Evolutionary conservation across 441 rosid species (phyloP).

Genomic region (Arabidopsis hybrid): DNA sequence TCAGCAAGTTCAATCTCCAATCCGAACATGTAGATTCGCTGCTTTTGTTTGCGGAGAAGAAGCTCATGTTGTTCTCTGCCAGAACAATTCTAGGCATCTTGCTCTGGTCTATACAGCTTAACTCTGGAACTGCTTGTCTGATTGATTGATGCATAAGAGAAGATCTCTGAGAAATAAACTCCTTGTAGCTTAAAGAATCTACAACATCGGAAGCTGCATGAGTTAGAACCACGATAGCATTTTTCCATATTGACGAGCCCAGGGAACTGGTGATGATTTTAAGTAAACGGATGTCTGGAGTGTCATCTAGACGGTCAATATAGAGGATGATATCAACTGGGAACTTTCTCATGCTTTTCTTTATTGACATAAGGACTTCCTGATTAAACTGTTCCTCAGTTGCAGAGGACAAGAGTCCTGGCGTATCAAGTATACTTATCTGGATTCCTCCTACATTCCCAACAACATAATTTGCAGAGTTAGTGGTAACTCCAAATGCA

Average conservation of each 20-base stretch:
- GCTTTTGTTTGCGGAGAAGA: conserved; percentile 49
- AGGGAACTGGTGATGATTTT: conserved; percentile 57
- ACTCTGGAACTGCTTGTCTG: conserved; percentile 67
- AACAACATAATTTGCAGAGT: conserved; percentile 55
- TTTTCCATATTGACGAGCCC: conserved; percentile 74
- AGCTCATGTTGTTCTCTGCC: conserved; percentile 70
- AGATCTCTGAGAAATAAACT: conserved; percentile 64
- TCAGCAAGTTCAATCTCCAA: conserved; percentile 71
- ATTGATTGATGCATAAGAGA: conserved; percentile 64
- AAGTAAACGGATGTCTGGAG: conserved; percentile 61
- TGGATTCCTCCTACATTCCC: conserved; percentile 65
- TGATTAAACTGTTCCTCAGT: conserved; percentile 59
- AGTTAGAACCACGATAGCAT: conserved; percentile 69
- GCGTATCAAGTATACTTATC: conserved; percentile 76
- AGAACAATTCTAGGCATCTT: conserved; percentile 69
- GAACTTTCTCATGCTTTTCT: conserved; percentile 63
- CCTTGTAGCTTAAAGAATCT: conserved; percentile 60
- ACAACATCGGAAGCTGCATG: conserved; percentile 77
- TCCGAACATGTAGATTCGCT: conserved; percentile 57
- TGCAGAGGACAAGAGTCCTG: conserved; percentile 64
- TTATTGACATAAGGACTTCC: conserved; percentile 63
- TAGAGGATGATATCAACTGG: conserved; percentile 84
- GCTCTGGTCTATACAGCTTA: conserved; percentile 53
- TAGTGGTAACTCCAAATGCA: conserved; percentile 73
- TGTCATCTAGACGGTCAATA: conserved; percentile 72